Evolutionary conservation across 163 green algal species (phyloP), one percentile per base, ranked within the genome.

Genomic region (Picocystis sp.): DNA sequence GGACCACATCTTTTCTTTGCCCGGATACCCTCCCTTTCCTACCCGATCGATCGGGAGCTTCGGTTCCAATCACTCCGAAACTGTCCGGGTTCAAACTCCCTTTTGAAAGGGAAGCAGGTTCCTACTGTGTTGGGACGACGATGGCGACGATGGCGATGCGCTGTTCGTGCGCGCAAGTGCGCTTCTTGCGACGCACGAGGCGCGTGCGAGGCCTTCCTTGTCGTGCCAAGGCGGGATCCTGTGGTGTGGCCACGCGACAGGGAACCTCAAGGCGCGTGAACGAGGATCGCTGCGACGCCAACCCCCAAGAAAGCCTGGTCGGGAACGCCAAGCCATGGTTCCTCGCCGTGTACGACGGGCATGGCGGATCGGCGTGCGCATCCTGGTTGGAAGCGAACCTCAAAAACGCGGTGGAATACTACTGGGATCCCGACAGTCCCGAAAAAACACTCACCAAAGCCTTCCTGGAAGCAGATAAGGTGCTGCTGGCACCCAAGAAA

Each of bases 341-440:
- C 53, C 56, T 57, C 8, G 63, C 65, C 44, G 66, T 78, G 9
- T 78, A 71, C 34, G 70, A 78, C 35, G 66, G 66, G 19, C 59
- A 75, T 38, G 67, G 75, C 25, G 76, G 76, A 17, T 60, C 29
- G 41, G 73, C 76, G 21, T 62, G 67, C 21, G 62, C 76, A 1
- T 63, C 76, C 14, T 81, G 76, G 71, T 60, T 84, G 9, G 46
- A 68, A 17, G 47, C 61, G 25, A 73, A 74, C 29, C 62, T 84
- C 50, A 58, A 58, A 8, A 38, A 14, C 8, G 47, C 64, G 15
- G 53, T 84, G 15, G 52, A 59, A 21, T 45, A 70, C 47, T 23
- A 68, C 44, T 82, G 69, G 71, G 22, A 50, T 23, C 22, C 44
- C 44, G 44, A 25, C 5, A 50, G 22, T 9, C 44, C 44, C 44